A percentile compares a stretch with the other conserved stretches of the same genome.
phyloP scores from a whole-genome alignment of 2,329 filamentous ascomycete genomes.

The Colletotrichum liriopes region DNA sequence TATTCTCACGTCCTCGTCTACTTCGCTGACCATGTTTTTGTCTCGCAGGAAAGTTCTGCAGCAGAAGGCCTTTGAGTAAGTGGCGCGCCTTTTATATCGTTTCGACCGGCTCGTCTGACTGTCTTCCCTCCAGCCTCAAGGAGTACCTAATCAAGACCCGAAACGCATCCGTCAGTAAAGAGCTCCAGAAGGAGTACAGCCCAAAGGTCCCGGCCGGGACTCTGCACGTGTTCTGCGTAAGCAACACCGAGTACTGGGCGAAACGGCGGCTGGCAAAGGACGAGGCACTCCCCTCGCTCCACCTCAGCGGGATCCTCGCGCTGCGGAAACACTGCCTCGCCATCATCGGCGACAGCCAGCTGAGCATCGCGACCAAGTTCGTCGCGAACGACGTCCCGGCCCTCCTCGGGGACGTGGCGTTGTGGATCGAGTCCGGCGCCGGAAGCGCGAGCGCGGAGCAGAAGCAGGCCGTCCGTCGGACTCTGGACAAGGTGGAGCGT shows the following conservation, averaged over 20 bases:
- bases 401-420: constrained; percentile 56
- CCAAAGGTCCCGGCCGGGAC: too few relatives aligned
- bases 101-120: constrained; percentile 4
- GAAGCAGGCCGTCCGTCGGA: constrained; percentile 52
- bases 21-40: neutral
- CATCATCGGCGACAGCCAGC: constrained; percentile 61
- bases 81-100: too few relatives aligned
- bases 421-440: constrained; percentile 63
- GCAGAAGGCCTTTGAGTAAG: constrained; percentile 46
- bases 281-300: constrained; percentile 51
- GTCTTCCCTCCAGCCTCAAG: constrained; percentile 48
- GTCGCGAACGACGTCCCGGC: constrained; percentile 59
- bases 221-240: constrained; percentile 60
- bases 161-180: constrained; percentile 52
- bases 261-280: constrained; percentile 49
- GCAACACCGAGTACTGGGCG: constrained; percentile 61
- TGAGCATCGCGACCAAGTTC: constrained; percentile 53
- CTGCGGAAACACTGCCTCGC: constrained; percentile 61
- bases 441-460: constrained; percentile 55
- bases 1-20: neutral
- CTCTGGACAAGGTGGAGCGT: constrained; percentile 53
- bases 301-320: constrained; percentile 59
- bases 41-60: neutral
- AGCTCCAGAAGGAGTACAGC: too few relatives aligned
- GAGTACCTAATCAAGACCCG: constrained; percentile 55